Percentiles rank a stretch among this genome's conserved stretches.
These are phyloP conservation scores for Aurifilum marmelostoma DNA, from an alignment of 2,329 filamentous ascomycete genomes.

Conservation along the genomic window DNA sequence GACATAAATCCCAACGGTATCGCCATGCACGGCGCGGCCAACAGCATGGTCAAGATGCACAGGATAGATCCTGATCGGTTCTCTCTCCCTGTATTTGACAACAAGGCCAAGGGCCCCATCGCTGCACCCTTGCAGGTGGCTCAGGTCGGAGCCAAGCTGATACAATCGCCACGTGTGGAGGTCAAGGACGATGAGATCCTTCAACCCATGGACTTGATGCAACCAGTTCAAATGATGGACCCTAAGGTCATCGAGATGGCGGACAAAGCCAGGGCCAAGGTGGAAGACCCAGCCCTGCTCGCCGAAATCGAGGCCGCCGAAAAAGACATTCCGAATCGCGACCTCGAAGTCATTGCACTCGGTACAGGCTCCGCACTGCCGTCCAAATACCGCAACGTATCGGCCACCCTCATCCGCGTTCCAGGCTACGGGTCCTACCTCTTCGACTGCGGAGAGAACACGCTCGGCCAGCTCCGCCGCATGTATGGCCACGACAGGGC, in stretches of 20 bases:
- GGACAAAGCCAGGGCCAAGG: slow-evolving; percentile 46
- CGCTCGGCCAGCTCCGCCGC: slow-evolving; percentile 82
- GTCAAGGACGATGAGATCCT: slow-evolving; percentile 51
- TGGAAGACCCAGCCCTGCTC: slow-evolving; percentile 50
- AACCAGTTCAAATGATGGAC: slow-evolving; percentile 45
- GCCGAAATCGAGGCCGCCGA: slow-evolving; percentile 55
- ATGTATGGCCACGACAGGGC: slow-evolving; percentile 69
- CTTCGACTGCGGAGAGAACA: slow-evolving; percentile 91
- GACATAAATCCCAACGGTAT: slow-evolving; percentile 79
- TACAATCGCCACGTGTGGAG: slow-evolving; percentile 51
- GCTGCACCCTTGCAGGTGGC: slow-evolving; percentile 42
- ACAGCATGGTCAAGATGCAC: slow-evolving; percentile 69
- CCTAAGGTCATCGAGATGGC: slow-evolving; percentile 57
- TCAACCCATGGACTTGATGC: slow-evolving; percentile 52
- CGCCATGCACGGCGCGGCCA: slow-evolving; percentile 67
- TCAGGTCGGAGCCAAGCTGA: slow-evolving; percentile 48
- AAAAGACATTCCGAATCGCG: slow-evolving; percentile 69
- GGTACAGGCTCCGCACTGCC: slow-evolving; percentile 91
- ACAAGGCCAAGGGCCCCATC: slow-evolving; percentile 39
- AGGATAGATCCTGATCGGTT: slow-evolving; percentile 77
- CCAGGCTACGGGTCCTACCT: slow-evolving; percentile 87
- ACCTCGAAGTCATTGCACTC: slow-evolving; percentile 81
- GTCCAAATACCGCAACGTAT: slow-evolving; percentile 95
- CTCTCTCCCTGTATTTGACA: slow-evolving; percentile 68
- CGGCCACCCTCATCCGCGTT: slow-evolving; percentile 80